Percentiles rank a stretch among this genome's conserved stretches.
phyloP scores from a whole-genome alignment of 805 yeast species.

The Yamadazyma insecticola region DNA sequence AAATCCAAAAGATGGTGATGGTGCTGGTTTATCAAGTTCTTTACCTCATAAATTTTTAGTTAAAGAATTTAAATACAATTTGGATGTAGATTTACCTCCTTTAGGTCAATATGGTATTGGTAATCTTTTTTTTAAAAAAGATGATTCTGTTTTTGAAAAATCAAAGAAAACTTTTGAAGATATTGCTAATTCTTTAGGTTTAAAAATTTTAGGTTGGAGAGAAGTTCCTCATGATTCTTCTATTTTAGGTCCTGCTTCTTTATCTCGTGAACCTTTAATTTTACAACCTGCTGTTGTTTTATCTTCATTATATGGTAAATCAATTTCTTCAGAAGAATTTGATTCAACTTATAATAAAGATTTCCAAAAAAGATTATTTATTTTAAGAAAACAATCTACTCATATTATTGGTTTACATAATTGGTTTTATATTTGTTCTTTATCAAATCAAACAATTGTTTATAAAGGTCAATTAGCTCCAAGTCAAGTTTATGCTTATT shows the following conservation, averaged over 20 bases:
- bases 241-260: conserved; percentile 89
- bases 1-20: conserved; percentile 97
- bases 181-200: conserved; percentile 70
- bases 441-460: conserved; percentile 83
- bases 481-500: conserved; percentile 90
- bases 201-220: conserved; percentile 92
- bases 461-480: conserved; percentile 98
- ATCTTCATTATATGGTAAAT: conserved; percentile 23
- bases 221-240: conserved; percentile 92
- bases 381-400: conserved; percentile 84
- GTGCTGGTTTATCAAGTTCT: conserved; percentile 94
- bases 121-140: conserved; percentile 89
- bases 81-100: conserved; percentile 65
- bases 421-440: conserved; percentile 96
- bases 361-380: conserved; percentile 80
- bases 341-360: conserved; percentile 51
- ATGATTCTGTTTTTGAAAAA: conserved; percentile 60
- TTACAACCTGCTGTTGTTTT: conserved; percentile 91
- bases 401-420: conserved; percentile 91
- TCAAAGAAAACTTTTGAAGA: conserved; percentile 76
- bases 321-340: conserved; percentile 47
- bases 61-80: conserved; percentile 75
- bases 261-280: conserved; percentile 86
- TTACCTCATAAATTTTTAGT: conserved; percentile 84
- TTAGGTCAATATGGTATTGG: conserved; percentile 93